Base-by-base conservation (phyloP, 2,329 filamentous ascomycete species). In the Fusarium tricinctum region DNA sequence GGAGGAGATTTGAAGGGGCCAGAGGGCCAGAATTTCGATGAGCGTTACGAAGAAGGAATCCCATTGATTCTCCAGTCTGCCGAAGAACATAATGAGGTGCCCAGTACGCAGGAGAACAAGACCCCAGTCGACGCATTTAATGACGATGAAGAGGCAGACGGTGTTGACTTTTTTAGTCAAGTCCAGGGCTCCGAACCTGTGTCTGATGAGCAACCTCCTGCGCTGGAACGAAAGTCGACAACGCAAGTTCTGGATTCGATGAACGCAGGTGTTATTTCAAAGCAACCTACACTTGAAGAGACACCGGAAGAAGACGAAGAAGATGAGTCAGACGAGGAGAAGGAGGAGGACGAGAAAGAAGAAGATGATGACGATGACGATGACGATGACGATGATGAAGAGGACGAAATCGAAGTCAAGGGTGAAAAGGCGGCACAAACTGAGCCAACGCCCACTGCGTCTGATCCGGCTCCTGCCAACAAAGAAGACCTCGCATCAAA, bases 401-500 rank as follows among this genome's bases (percentile, higher is more conserved):
- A 60, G 19, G 32, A 39, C 5, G 44, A 52, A 12, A 28, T 23
- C 9, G n/a, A 51, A 19, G 40, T 35, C n/a, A 42, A 57, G 15
- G 35, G 47, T 5, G 66, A 75, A 23, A 68, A 74, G 46, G 40
- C 35, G 10, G 62, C 73, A 19, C 53, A 66, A 22, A 38, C 47
- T 19, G 64, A 58, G 20, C 40, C 55, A 20, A 51, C 51, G 13
- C 28, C 61, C n/a, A 32, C 54, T 23, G 53, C 63, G 14, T 73
- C 73, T 28, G 69, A 75, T 23, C 62, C 74, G 20, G 67, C 72
- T 42, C 64, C 72, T 20, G 65, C 73, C n/a, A 61, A 73, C 7
- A 81, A 86, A 8, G 86, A 90, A 42, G 92, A 95, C 74, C 78
- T 96, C 40, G 91, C 91, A 45, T 92, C 92, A 19, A 90, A 93